Evolutionary conservation across 2,329 filamentous ascomycete species (phyloP), one percentile per base, ranked within the genome.

Genomic region (Ascochyta clinopodiicola): DNA sequence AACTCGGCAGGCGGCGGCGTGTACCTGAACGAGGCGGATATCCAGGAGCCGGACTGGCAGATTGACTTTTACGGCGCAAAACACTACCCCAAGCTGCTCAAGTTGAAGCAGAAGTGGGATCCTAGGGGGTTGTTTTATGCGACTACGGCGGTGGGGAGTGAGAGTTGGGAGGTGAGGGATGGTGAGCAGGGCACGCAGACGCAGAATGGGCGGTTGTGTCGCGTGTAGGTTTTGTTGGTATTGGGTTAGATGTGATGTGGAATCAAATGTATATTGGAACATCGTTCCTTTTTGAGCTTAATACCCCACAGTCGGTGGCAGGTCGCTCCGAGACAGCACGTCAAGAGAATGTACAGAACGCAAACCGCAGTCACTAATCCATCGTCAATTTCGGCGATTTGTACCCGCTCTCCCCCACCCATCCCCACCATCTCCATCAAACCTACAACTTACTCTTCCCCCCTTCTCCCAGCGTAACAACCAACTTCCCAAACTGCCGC

Each of bases 401-500:
- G 34, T 9, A 17, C 17, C 17, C 17, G 2, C 17, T 17, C 17
- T 17, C 17, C 2, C 17, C 17, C 17, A 17, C 17, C 17, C 17
- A 17, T 17, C 2, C 17, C 17, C 17, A 17, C 1, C 17, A 17
- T 17, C 17, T 17, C 17, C 17, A 17, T 2, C 17, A 2, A 1
- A 17, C 51, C 52, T 64, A 76, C 61, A 76, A 51, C 61, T 74
- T 75, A 58, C 71, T 75, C 24, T 4, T 9, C 27, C 38, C 59
- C 51, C 57, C 64, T 3, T 69, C 61, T 0, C 63, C 66, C 47
- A 76, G 44, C n/a, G 64, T 72, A 39, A 97, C 85, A 1, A 97
- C 92, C 66, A 98, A 76, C 78, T 98, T 98, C 10, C 94, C 95
- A 80, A 98, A 96, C 76, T 98, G 94, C 59, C 79, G 87, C 0